Evolutionary conservation across 2,329 filamentous ascomycete genomes (phyloP), one percentile per base, ranked within the genome.

Genomic region (Alternaria dauci): DNA sequence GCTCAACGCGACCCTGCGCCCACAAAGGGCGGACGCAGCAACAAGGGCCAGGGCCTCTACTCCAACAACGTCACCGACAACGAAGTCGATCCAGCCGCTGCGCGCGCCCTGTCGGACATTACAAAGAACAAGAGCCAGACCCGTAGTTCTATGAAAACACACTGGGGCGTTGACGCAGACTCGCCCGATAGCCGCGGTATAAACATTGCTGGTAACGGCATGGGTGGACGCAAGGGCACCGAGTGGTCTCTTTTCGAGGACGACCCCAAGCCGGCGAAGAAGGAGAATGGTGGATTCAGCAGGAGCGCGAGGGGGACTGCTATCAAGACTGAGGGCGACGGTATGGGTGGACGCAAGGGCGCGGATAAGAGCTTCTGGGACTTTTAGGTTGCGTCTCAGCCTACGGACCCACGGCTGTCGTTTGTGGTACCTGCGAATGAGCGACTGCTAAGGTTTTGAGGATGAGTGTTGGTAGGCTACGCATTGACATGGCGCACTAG

Each of bases 31-130:
- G 83, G 83, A 52, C 84, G 80, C 38, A 85, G 88, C 58, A 93
- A 92, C 78, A 87, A 87, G 58, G 89, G 89, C 7, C 81, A 90
- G 43, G 85, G 86, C 28, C 83, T 96, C 44, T 96, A 96, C 81
- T 85, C 92, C 72, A 91, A 94, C 78, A 89, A 91, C 60, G 75
- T 95, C 34, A 90, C 89, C 73, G 84, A 86, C 44, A 66, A 66
- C 8, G 67, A 74, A 34, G 84, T 84, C 20, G 63, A 74, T 28
- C 75, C 78, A 18, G 76, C 77, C 54, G 76, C 63, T 64, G 80
- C 69, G 62, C 74, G 59, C 20, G 81, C 89, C 9, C 83, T 92
- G 11, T 86, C 85, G 50, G 88, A 89, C 70, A 87, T 92, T 58
- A 91, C 90, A 62, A 93, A 92, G 73, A 84, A 89, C 59, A 87